These are phyloP conservation scores for Starmerella etchellsii DNA, from an alignment of 805 yeast genomes.

Conservation along the genomic window DNA sequence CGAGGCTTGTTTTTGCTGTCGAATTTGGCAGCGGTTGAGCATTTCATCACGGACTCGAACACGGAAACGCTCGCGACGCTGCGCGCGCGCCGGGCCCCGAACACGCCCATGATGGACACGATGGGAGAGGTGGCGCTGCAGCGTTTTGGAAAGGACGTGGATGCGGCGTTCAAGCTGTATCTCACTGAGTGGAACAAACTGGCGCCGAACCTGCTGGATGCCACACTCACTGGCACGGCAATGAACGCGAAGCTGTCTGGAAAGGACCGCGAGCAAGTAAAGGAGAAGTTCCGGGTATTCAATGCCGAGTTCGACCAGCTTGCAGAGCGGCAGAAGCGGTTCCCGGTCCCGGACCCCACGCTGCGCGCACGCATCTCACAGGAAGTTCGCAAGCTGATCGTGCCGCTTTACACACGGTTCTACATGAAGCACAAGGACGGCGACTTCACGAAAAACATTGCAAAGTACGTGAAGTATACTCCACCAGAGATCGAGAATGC, in stretches of 20 bases:
- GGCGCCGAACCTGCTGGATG: constrained; percentile 66
- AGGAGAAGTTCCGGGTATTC: constrained; percentile 72
- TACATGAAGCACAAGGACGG: constrained; percentile 60
- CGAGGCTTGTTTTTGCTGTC: constrained; percentile 34
- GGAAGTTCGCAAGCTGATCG: constrained; percentile 54
- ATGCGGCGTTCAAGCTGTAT: constrained; percentile 40
- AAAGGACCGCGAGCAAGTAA: constrained; percentile 70
- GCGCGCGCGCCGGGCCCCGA: not conserved
- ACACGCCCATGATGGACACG: constrained; percentile 34
- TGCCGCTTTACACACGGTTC: constrained; percentile 75
- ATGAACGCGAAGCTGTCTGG: constrained; percentile 28
- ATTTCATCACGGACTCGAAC: constrained; percentile 13
- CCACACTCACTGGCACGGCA: constrained; percentile 51
- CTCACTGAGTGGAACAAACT: constrained; percentile 63
- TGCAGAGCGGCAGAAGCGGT: constrained; percentile 49
- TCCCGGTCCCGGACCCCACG: constrained; percentile 51
- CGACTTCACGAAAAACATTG: constrained; percentile 58
- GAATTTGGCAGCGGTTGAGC: constrained; percentile 19
- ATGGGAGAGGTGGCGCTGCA: constrained; percentile 16
- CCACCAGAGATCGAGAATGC: constrained; percentile 29
- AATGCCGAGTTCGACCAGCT: constrained; percentile 74
- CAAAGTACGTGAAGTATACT: constrained; percentile 56
- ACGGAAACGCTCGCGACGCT: constrained; percentile 8
- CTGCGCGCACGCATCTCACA: constrained; percentile 50
- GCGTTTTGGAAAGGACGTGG: constrained; percentile 48